Conservation (phyloP, 371 early-diverging fungal species). For the Lichtheimia corymbifera region DNA sequence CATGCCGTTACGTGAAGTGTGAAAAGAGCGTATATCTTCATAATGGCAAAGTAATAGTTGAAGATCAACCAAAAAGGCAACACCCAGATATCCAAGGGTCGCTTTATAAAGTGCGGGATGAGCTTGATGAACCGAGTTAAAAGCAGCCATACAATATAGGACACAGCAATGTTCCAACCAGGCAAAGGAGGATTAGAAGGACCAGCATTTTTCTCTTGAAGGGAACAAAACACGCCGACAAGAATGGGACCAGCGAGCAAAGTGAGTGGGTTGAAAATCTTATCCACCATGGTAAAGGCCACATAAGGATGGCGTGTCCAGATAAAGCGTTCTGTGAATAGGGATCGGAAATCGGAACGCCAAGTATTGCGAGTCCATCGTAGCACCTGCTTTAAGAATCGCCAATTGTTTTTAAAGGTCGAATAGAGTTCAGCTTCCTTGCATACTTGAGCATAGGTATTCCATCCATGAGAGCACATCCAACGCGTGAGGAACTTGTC, state of each 20-base stretch:
- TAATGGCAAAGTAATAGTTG: constrained; percentile 65
- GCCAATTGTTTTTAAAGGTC: constrained; percentile 77
- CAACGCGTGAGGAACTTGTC: constrained; percentile 76
- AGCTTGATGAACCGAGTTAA: constrained; percentile 63
- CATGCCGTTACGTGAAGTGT: constrained; percentile 68
- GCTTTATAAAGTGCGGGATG: constrained; percentile 57
- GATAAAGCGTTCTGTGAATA: constrained; percentile 62
- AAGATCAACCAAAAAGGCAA: constrained; percentile 66
- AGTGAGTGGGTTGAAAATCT: constrained; percentile 71
- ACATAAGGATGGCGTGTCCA: constrained; percentile 71
- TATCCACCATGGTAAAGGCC: constrained; percentile 76
- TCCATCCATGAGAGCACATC: constrained; percentile 71
- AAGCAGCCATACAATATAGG: constrained; percentile 61
- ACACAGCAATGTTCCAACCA: constrained; percentile 57
- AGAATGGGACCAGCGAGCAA: constrained; percentile 69
- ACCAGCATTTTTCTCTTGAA: constrained; percentile 10
- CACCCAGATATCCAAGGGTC: constrained; percentile 61
- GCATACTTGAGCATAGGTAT: constrained; percentile 67
- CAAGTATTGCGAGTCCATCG: constrained; percentile 79
- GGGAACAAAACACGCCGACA: constrained; percentile 40
- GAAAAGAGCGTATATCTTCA: constrained; percentile 62
- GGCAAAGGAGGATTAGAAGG: constrained; percentile 22
- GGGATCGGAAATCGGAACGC: constrained; percentile 66
- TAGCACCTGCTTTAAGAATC: constrained; percentile 67
- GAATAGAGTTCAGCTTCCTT: constrained; percentile 67